A percentile compares a stretch with the other conserved stretches of the same genome.
These are phyloP conservation scores for Ramichloridium luteum DNA, from an alignment of 2,329 filamentous ascomycete species.

Conservation along the genomic window DNA sequence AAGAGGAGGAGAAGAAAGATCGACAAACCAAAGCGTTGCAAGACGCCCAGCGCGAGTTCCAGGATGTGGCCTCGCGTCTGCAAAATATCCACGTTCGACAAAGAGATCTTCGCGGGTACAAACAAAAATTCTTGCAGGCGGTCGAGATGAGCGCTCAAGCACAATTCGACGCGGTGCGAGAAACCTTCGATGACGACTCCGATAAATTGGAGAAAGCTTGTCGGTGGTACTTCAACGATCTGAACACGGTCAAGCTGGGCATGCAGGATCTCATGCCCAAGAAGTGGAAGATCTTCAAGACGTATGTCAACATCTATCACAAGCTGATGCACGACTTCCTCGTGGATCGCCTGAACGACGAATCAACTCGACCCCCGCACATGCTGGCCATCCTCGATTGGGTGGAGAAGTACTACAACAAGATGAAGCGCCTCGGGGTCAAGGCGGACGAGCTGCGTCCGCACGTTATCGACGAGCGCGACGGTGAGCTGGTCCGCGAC, in stretches of 20 bases:
- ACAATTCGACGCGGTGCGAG: conserved; percentile 59
- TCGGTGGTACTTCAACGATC: conserved; percentile 96
- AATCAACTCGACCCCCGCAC: conserved; percentile 71
- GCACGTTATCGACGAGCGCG: conserved; percentile 81
- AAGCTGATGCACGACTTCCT: conserved; percentile 91
- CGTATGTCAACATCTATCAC: conserved; percentile 85
- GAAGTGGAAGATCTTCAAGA: conserved; percentile 91
- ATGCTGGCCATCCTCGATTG: conserved; percentile 88
- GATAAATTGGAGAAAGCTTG: conserved; percentile 73
- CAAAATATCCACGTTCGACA: conserved; percentile 82
- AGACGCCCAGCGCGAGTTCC: conserved; percentile 89
- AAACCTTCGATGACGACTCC: conserved; percentile 73
- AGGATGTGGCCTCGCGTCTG: conserved; percentile 84
- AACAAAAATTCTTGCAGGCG: conserved; percentile 80
- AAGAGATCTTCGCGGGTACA: conserved; percentile 87
- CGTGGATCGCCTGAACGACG: conserved; percentile 68
- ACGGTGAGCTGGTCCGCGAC: conserved; percentile 79
- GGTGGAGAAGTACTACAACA: conserved; percentile 90
- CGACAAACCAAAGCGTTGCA: conserved; percentile 81
- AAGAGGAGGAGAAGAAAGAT: conserved; percentile 94
- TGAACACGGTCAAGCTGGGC: conserved; percentile 86
- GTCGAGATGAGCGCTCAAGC: conserved; percentile 61
- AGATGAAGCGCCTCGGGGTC: conserved; percentile 84
- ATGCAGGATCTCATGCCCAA: conserved; percentile 87
- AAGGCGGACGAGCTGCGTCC: conserved; percentile 62